phyloP scores from a whole-genome alignment of 176 grass and related monocot species.

The Bothriochloa decipiens region DNA sequence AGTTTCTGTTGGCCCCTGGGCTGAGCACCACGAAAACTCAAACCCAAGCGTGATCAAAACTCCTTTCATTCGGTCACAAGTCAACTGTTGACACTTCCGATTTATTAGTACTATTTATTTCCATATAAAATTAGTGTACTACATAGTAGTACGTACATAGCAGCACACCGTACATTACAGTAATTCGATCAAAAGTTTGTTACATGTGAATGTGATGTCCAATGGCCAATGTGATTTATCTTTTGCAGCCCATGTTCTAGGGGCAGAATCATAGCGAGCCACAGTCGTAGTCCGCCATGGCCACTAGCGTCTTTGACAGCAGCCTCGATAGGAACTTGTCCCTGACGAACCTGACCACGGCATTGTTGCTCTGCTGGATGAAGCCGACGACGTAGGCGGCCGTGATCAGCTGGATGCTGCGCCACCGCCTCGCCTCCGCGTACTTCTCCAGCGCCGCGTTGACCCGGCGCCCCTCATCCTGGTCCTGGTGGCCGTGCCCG shows the following conservation, averaged over 20 bases:
- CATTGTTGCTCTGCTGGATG: slow-evolving; percentile 57
- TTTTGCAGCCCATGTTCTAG: background rate
- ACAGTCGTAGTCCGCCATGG: slow-evolving; percentile 47
- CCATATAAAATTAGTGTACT: background rate
- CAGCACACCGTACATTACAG: background rate
- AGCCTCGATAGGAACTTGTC: slow-evolving; percentile 50
- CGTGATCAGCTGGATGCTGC: slow-evolving; percentile 46
- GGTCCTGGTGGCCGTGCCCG: background rate
- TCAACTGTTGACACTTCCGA: slow-evolving; percentile 38
- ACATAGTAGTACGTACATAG: background rate
- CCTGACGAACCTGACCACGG: slow-evolving; percentile 46
- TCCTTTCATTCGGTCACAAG: slow-evolving; percentile 26
- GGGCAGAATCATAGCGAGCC: slow-evolving; percentile 33
- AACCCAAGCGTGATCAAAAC: slow-evolving; percentile 4
- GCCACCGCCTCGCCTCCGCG: slow-evolving; percentile 56
- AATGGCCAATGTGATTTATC: no score
- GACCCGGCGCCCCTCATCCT: background rate
- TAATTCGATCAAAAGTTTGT: background rate
- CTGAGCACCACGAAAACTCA: background rate
- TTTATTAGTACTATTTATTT: background rate
- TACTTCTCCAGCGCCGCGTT: slow-evolving; percentile 47
- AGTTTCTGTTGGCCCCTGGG: slow-evolving; percentile 31
- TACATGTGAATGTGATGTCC: background rate
- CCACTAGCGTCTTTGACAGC: slow-evolving; percentile 39
- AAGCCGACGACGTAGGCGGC: slow-evolving; percentile 52